Conservation (phyloP, 768 basidiomycete genomes). For the Lactarius trivialis region DNA sequence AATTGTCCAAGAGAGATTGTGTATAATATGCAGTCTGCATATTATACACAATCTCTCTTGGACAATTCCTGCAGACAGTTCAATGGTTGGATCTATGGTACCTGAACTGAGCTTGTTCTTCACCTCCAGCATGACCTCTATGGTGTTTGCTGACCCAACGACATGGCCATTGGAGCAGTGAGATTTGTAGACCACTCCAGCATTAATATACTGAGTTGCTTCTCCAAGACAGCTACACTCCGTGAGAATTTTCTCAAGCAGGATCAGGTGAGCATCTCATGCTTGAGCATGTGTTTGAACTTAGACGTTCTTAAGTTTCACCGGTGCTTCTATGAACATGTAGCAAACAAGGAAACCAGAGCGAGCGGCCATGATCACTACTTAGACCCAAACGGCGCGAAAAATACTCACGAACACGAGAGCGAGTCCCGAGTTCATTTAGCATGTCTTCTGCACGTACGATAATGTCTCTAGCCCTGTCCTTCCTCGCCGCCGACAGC, state of each 20-base stretch:
- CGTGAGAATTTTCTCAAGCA: slow-evolving; percentile 44
- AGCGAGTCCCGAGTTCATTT: slow-evolving; percentile 33
- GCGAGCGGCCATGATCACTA: slow-evolving; percentile 39
- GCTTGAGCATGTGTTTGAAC: slow-evolving; percentile 38
- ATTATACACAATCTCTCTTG: too few species aligned
- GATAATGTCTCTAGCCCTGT: slow-evolving; percentile 41
- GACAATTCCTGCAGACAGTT: too few species aligned
- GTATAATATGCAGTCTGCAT: too few species aligned
- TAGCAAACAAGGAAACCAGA: slow-evolving; percentile 45
- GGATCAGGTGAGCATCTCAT: slow-evolving; percentile 42
- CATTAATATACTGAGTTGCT: too few species aligned
- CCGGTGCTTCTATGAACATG: slow-evolving; percentile 55
- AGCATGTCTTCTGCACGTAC: not conserved
- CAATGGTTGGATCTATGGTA: too few species aligned
- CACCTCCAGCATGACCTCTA: too few species aligned
- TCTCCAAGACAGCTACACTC: slow-evolving; percentile 18
- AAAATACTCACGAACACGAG: slow-evolving; percentile 46
- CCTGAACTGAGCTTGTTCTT: too few species aligned
- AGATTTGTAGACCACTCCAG: too few species aligned
- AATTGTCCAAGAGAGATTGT: too few species aligned
- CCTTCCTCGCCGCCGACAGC: slow-evolving; percentile 51
- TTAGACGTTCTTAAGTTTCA: slow-evolving; percentile 59
- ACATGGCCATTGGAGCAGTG: too few species aligned
- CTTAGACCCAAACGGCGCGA: slow-evolving; percentile 46
- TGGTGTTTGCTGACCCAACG: too few species aligned